Base-by-base conservation (phyloP, 768 basidiomycete species). In the Mycena haematopus region DNA sequence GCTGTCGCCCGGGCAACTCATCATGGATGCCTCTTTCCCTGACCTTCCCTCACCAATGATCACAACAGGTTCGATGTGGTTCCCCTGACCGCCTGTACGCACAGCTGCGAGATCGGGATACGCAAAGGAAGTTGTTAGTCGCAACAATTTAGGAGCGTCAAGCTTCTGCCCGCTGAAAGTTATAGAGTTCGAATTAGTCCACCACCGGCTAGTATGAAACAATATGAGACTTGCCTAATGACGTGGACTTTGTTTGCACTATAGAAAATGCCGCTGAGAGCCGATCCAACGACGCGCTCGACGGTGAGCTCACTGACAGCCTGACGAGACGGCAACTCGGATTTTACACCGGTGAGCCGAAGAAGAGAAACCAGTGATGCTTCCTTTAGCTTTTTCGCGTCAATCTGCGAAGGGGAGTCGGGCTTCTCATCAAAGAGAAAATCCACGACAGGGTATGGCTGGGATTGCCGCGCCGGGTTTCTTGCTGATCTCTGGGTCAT, bases 1-100 rank as follows among this genome's bases (percentile, higher is more conserved):
- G 25, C 29, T 47, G 25, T 17, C 22, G 22, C 11, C 24, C n/a
- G 45, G 45, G 22, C 21, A 31, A 22, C 11, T 21, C 24, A 46
- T 45, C n/a, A 6, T 33, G 21, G 11, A 21, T 46, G 17, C 60
- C 46, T 31, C 35, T 31, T 29, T 15, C 21, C 19, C 40, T 50
- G 19, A 38, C 45, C 47, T 60, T 54, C 17, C 44, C 44, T 60
- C 59, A 17, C 59, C 59, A 22, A 60, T 38, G 11, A 54, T 53
- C 17, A 54, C 52, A 4, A 60, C 59, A 15, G 58, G 58, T 17
- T 60, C 2, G 0, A 60, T 22, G n/a, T 52, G 25, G 6, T 31
- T 24, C 14, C 14, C 33, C 31, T 19, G 9, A 10, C 25, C 58
- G 5, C 14, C 21, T 21, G 21, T n/a, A 10, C 50, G 58, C 36